These are phyloP conservation scores for Boletales sp. DNA, from an alignment of 768 basidiomycete genomes.

Conservation along the genomic window DNA sequence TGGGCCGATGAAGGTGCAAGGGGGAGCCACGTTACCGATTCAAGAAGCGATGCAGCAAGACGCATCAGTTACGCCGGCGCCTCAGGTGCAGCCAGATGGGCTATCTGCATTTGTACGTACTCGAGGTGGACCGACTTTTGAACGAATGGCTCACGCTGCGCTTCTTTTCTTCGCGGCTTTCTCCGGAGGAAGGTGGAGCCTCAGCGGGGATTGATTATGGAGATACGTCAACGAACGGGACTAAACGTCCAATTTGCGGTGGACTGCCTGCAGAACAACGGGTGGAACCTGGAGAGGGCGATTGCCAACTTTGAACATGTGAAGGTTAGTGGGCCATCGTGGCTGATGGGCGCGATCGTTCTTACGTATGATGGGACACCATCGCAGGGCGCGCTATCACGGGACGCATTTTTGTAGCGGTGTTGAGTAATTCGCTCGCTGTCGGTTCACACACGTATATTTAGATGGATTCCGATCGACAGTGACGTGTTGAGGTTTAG, in stretches of 20 bases:
- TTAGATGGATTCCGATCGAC: conserved; percentile 4
- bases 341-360: conserved; percentile 5
- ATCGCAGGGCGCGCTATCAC: conserved; percentile 44
- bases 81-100: conserved; percentile 44
- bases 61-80: conserved; percentile 30
- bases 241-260: conserved; percentile 76
- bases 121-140: neutral
- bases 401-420: conserved; percentile 51
- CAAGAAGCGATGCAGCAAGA: conserved; percentile 19
- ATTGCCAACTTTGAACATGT: conserved; percentile 85
- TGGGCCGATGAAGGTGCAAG: conserved; percentile 72
- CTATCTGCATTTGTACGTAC: conserved; percentile 56
- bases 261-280: conserved; percentile 84
- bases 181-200: conserved; percentile 51
- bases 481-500: neutral
- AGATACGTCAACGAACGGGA: conserved; percentile 69
- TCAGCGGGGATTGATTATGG: conserved; percentile 66
- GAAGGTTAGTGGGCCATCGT: conserved; percentile 51
- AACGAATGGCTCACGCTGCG: conserved; percentile 10
- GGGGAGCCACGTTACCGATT: conserved; percentile 30
- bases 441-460: conserved; percentile 13
- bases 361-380: conserved; percentile 24
- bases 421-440: conserved; percentile 13
- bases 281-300: conserved; percentile 80
- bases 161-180: conserved; percentile 11